These are phyloP conservation scores for Ceratobasidium sp. DNA, from an alignment of 1,284 basidiomycete species.

Conservation along the genomic window DNA sequence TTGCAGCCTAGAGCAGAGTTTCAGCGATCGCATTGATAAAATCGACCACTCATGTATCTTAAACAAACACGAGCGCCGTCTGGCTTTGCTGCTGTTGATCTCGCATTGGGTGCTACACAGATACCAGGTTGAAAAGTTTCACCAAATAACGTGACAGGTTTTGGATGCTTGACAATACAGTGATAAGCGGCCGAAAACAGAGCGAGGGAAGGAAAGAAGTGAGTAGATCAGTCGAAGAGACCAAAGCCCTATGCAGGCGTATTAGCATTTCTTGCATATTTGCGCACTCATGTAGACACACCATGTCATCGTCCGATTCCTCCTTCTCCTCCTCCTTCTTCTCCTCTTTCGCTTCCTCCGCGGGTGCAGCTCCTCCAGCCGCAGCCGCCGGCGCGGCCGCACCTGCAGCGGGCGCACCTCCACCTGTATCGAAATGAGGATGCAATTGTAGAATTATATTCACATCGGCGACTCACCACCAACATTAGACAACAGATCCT, in stretches of 20 bases:
- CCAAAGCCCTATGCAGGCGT: conserved; percentile 68
- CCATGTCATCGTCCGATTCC: conserved; percentile 89
- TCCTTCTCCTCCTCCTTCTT: conserved; percentile 59
- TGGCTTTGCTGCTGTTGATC: too few species aligned
- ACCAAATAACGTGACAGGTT: conserved; percentile 30
- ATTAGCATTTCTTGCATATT: background rate
- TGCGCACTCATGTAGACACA: conserved; percentile 51
- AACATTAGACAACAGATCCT: conserved; percentile 92
- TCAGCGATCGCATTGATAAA: too few species aligned
- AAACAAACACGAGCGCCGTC: too few species aligned
- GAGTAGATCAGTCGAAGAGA: conserved; percentile 71
- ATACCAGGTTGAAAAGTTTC: background rate
- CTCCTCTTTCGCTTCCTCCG: conserved; percentile 81
- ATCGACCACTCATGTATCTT: too few species aligned
- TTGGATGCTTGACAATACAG: conserved; percentile 36
- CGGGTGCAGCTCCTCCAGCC: conserved; percentile 62
- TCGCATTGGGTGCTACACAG: too few species aligned
- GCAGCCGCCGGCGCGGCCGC: conserved; percentile 63
- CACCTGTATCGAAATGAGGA: conserved; percentile 50
- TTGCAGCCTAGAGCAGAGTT: too few species aligned
- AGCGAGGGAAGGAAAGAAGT: background rate
- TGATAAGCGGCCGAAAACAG: conserved; percentile 18
- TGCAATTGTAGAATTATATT: conserved; percentile 71
- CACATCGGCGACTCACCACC: conserved; percentile 58
- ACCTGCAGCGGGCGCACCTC: conserved; percentile 59